A percentile compares a stretch with the other conserved stretches of the same genome.
phyloP scores from a whole-genome alignment of 140 eudicot species.

The Senecio squalidus region DNA sequence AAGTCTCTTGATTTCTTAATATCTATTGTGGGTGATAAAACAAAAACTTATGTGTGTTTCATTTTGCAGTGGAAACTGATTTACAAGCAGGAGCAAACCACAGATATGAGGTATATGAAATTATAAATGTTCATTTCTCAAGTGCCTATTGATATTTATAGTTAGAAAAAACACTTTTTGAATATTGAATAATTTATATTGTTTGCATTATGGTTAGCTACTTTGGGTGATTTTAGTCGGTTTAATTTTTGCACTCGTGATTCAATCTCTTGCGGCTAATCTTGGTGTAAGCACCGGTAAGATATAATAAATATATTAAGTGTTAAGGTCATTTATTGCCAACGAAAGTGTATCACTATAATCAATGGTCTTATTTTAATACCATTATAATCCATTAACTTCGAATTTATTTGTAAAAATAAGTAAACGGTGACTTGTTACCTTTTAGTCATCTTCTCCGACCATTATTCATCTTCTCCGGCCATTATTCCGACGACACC shows the following conservation, averaged over 20 bases:
- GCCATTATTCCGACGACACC: too few relatives aligned
- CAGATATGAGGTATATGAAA: constrained; percentile 37
- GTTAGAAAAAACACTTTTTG: neutral
- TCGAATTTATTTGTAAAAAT: too few relatives aligned
- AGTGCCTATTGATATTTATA: neutral
- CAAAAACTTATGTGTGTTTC: neutral
- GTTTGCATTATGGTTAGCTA: too few relatives aligned
- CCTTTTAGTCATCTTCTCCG: too few relatives aligned
- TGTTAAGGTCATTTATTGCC: too few relatives aligned
- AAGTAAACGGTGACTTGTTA: too few relatives aligned
- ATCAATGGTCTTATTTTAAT: too few relatives aligned
- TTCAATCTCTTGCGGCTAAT: constrained; percentile 54
- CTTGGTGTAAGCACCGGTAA: constrained; percentile 56
- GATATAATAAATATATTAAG: too few relatives aligned
- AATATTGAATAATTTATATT: neutral
- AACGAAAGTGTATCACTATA: too few relatives aligned
- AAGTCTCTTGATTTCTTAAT: constrained; percentile 10
- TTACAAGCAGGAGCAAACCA: constrained; percentile 60
- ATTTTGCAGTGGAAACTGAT: constrained; percentile 56
- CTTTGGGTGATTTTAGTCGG: constrained; percentile 51
- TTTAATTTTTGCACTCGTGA: constrained; percentile 44
- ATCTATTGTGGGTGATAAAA: neutral
- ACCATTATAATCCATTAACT: too few relatives aligned
- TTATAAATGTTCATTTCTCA: neutral
- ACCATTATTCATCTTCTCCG: too few relatives aligned